These are phyloP conservation scores for Termitomyces sp. DNA, from an alignment of 768 basidiomycete genomes.

Conservation along the genomic window DNA sequence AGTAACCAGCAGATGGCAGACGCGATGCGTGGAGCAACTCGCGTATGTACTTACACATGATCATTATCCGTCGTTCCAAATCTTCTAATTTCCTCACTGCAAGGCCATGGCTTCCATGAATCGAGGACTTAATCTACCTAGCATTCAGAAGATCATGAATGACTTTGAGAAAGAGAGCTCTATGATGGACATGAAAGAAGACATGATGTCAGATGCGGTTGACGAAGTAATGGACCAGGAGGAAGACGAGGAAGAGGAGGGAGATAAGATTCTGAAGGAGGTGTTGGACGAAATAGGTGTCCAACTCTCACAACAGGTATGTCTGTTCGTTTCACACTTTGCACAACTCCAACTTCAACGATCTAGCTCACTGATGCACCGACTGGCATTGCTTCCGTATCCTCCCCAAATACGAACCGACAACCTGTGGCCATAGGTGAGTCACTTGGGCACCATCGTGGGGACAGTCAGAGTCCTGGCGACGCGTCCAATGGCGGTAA, in stretches of 20 bases:
- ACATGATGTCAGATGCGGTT: conserved; percentile 99
- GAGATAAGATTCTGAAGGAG: conserved; percentile 92
- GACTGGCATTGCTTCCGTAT: conserved; percentile 56
- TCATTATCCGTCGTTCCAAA: background rate
- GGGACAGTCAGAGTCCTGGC: conserved; percentile 29
- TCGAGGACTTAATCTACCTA: conserved; percentile 88
- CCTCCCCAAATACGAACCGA: conserved; percentile 57
- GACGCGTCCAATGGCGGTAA: conserved; percentile 34
- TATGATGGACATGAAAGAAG: conserved; percentile 99
- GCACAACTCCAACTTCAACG: conserved; percentile 4
- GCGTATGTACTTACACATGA: conserved; percentile 55
- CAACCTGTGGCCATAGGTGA: conserved; percentile 88
- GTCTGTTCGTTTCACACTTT: conserved; percentile 6
- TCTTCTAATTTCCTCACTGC: background rate
- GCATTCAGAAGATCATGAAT: conserved; percentile 94
- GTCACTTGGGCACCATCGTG: conserved; percentile 28
- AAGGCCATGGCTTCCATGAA: conserved; percentile 99
- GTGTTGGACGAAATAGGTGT: conserved; percentile 98
- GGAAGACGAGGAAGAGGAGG: conserved; percentile 95
- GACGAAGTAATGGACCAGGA: conserved; percentile 89
- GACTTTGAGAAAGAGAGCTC: conserved; percentile 97
- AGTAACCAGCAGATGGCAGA: conserved; percentile 99
- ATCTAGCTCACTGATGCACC: conserved; percentile 80
- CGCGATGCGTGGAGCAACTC: conserved; percentile 97
- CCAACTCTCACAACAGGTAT: conserved; percentile 78